Percentiles rank a stretch among this genome's conserved stretches.
Conservation (phyloP, 2,329 filamentous ascomycete genomes). For the Fusarium sp. region DNA sequence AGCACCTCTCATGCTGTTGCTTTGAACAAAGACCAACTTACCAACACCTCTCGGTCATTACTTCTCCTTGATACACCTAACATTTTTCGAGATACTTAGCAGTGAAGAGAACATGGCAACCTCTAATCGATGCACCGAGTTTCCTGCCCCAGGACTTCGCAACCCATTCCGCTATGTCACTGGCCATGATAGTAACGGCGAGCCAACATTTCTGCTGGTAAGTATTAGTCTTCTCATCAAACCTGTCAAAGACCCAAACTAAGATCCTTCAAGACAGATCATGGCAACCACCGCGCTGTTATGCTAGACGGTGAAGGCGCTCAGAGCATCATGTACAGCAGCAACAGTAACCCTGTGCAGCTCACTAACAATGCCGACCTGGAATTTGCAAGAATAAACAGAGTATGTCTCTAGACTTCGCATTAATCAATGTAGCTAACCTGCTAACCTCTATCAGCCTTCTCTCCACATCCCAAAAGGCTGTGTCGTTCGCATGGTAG, state of each 20-base stretch:
- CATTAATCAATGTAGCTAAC: rapidly evolving
- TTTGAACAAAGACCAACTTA: no score
- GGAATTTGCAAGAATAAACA: neutral
- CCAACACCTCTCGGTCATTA: no score
- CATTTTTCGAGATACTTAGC: no score
- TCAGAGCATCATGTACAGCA: neutral
- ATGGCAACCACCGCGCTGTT: neutral
- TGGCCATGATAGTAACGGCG: neutral
- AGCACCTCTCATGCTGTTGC: no score
- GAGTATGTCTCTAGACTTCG: neutral
- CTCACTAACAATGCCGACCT: neutral
- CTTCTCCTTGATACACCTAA: no score
- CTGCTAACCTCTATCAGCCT: neutral
- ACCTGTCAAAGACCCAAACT: rapidly evolving
- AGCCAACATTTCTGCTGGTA: neutral
- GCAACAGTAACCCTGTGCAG: neutral
- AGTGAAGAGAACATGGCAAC: neutral
- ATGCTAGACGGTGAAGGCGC: neutral
- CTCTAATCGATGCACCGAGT: neutral
- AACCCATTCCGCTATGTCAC: neutral
- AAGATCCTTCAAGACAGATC: neutral
- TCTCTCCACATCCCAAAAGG: neutral
- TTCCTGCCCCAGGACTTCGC: neutral
- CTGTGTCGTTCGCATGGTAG: neutral
- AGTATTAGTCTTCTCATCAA: rapidly evolving